Base-by-base conservation (phyloP, 2,329 filamentous ascomycete genomes). In the Tolypocladium capitatum region DNA sequence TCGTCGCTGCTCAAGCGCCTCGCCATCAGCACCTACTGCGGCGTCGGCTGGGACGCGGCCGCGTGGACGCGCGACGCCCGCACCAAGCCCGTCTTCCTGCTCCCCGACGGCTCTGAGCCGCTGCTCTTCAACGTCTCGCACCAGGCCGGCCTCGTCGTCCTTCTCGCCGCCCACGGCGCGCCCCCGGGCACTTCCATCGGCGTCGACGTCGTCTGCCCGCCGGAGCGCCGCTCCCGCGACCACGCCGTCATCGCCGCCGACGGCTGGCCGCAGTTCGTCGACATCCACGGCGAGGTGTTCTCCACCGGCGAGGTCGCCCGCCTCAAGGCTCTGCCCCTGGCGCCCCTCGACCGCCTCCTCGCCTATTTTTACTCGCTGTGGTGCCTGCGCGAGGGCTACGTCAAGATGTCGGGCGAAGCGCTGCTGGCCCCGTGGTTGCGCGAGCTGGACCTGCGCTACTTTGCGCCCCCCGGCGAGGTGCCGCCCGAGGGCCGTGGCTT, bases 371-470 rank as follows among this genome's bases (percentile, higher is more conserved):
- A 89, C 61, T 76, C 83, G 1, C 77, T 84, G 50, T 91, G 85
- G 82, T 86, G 83, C 61, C 74, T 87, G 62, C 81, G 86, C 56
- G 86, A 91, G 67, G 81, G 84, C 1, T 90, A 86, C 60, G 81
- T 90, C 63, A 91, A 90, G 74, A 80, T 91, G 68, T 85, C 84
- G 30, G 86, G 86, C 27, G 84, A 90, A 57, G 86, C 84, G 0
- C 70, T 91, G 49, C 69, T 89, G 9, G 86, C 86, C 0, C 70
- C 71, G 4, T 91, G 86, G 86, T 70, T 91, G 44, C 69, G 68
- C 45, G 76, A 84, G 45, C 67, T 90, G 9, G 82, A 89, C 56
- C 86, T 91, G 59, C 68, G 72, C 49, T 67, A 72, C 44, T 83
- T 86, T 46, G 68, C 70, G 45, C 75, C 81, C 44, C 81, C 82